Base-by-base conservation (phyloP, 2,329 filamentous ascomycete genomes). In the Nakataea oryzae region DNA sequence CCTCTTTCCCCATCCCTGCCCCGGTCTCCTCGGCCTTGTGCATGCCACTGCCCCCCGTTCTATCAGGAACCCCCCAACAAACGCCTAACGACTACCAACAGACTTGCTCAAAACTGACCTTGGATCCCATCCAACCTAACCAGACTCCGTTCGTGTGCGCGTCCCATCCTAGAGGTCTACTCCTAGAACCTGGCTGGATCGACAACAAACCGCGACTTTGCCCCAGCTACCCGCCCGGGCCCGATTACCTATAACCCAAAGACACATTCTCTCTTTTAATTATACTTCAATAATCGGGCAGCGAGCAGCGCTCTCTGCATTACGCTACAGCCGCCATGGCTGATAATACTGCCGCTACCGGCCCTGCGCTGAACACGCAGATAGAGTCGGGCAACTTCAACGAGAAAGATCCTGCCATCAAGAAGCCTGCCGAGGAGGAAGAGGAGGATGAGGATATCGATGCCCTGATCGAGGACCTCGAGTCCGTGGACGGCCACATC, bases 401-500 rank as follows among this genome's bases (percentile, higher is more conserved):
- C 73, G 86, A 88, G 79, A 87, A 87, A 79, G 75, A 64, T 50
- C 76, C 73, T 66, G 69, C 75, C 63, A 70, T 73, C 64, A 75
- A 76, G 69, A 78, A 77, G 70, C 72, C 70, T 27, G 77, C 75
- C 56, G 83, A 82, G 32, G 86, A 87, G 7, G 87, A 90, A 59
- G 88, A 92, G 27, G 88, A 90, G 57, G 88, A 91, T 69, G 89
- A 91, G 77, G 88, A 93, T 73, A 91, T 96, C 68, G 90, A 96
- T 72, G 86, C 87, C 70, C 81, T 96, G 70, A 96, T 96, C 68
- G 89, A 92, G 74, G 91, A 95, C 70, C 87, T 96, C 67, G 89
- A 95, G 77, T 91, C 87, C 55, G 81, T 91, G 69, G 90, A 95
- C 74, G 90, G 87, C 62, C 85, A 86, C 67, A 81, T 83, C 61